Percentiles rank a stretch among this genome's conserved stretches.
These are phyloP conservation scores for Elsinoe australis DNA, from an alignment of 2,329 filamentous ascomycete species.

Conservation along the genomic window DNA sequence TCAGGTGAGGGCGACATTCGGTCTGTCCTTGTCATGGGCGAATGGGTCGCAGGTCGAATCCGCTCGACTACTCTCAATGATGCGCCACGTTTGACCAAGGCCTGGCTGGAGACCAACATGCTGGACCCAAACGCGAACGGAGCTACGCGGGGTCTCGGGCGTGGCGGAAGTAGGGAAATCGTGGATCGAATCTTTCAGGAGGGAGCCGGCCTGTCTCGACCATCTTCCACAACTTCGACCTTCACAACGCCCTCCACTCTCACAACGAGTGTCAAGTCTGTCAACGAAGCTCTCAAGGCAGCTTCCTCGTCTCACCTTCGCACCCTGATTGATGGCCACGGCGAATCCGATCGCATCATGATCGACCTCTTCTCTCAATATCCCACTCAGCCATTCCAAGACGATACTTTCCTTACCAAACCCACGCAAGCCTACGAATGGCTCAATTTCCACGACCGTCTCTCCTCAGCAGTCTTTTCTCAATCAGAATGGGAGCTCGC, in stretches of 20 bases:
- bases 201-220: conserved; percentile 66
- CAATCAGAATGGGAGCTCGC: conserved; percentile 88
- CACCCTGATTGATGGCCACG: conserved; percentile 71
- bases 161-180: conserved; percentile 66
- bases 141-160: conserved; percentile 61
- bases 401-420: conserved; percentile 84
- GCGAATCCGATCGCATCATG: conserved; percentile 70
- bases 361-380: conserved; percentile 81
- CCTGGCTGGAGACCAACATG: conserved; percentile 68
- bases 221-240: conserved; percentile 22
- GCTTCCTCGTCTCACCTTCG: conserved; percentile 62
- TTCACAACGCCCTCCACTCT: conserved; percentile 19
- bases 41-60: conserved; percentile 74
- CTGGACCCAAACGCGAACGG: conserved; percentile 62
- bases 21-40: conserved; percentile 76
- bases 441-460: conserved; percentile 84
- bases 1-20: conserved; percentile 68
- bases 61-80: conserved; percentile 33
- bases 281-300: conserved; percentile 65
- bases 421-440: conserved; percentile 84
- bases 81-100: conserved; percentile 53
- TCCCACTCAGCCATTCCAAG: conserved; percentile 80
- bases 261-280: conserved; percentile 45
- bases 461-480: conserved; percentile 70
- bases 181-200: conserved; percentile 71